Percentiles rank a stretch among this genome's conserved stretches.
phyloP scores from a whole-genome alignment of 768 basidiomycete genomes.

The Sporobolomyces roseus region DNA sequence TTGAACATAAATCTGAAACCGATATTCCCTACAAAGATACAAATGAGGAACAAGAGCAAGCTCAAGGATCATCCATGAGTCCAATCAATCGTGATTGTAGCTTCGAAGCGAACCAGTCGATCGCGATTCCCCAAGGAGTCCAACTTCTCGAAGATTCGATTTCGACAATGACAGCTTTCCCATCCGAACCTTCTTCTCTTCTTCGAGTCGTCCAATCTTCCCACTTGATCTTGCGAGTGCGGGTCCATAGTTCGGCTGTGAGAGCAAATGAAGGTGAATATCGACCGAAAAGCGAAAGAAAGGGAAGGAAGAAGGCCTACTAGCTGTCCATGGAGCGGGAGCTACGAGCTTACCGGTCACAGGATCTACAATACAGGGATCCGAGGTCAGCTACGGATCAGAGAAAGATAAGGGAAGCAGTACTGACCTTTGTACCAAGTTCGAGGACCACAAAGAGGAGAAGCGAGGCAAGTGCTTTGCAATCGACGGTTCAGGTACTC shows the following conservation, averaged over 20 bases:
- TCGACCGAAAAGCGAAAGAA: too few species aligned
- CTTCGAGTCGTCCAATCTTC: conserved; percentile 14
- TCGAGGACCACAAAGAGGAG: not conserved
- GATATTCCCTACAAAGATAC: too few species aligned
- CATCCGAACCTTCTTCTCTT: not conserved
- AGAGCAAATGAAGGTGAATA: not conserved
- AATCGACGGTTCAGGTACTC: conserved; percentile 8
- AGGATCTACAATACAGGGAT: not conserved
- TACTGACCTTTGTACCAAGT: conserved; percentile 31
- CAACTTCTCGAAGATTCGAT: conserved; percentile 7
- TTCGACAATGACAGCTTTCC: conserved; percentile 2
- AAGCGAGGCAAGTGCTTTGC: conserved; percentile 13
- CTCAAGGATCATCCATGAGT: conserved; percentile 26
- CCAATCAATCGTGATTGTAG: not conserved
- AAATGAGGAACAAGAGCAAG: too few species aligned
- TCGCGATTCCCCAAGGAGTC: too few species aligned
- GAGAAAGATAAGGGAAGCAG: not conserved
- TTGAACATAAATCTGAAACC: not conserved
- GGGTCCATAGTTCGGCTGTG: conserved; percentile 33
- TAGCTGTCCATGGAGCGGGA: conserved; percentile 25
- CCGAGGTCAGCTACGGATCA: too few species aligned
- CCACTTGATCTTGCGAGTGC: conserved; percentile 26
- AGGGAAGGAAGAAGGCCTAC: conserved; percentile 10
- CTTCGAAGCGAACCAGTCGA: conserved; percentile 10
- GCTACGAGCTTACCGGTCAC: conserved; percentile 30